A percentile compares a stretch with the other conserved stretches of the same genome.
Conservation (phyloP, 2,329 filamentous ascomycete genomes). For the Colletotrichum tanaceti region DNA sequence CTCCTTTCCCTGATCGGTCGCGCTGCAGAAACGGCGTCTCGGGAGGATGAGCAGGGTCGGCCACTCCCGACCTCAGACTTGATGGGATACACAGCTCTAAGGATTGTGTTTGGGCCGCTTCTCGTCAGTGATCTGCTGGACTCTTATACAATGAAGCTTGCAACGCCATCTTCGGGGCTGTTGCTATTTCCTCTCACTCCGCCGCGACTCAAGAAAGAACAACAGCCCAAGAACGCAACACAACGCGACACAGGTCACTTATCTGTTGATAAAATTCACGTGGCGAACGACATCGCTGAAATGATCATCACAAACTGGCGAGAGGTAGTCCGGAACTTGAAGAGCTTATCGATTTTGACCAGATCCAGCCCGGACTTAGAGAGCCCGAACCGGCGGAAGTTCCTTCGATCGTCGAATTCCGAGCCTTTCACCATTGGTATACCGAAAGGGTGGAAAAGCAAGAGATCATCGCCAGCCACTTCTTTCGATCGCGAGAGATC, state of each 20-base stretch:
- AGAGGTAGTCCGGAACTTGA: conserved; percentile 71
- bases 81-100: conserved; percentile 73
- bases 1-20: conserved; percentile 71
- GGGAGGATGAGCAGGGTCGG: conserved; percentile 63
- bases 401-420: conserved; percentile 55
- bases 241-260: conserved; percentile 45
- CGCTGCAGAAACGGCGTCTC: conserved; percentile 63
- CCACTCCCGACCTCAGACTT: conserved; percentile 67
- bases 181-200: conserved; percentile 57
- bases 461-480: conserved; percentile 37
- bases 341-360: conserved; percentile 55
- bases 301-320: conserved; percentile 76
- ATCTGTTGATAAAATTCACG: conserved; percentile 65
- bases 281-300: conserved; percentile 70
- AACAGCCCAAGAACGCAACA: conserved; percentile 46
- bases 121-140: conserved; percentile 69
- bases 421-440: conserved; percentile 54
- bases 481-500: conserved; percentile 47
- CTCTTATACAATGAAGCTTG: conserved; percentile 61
- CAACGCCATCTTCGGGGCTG: conserved; percentile 55
- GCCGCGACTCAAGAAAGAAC: conserved; percentile 56
- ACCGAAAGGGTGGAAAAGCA: conserved; percentile 52
- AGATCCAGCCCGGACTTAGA: conserved; percentile 37
- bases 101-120: conserved; percentile 74
- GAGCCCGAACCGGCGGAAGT: conserved; percentile 34